Percentiles rank a stretch among this genome's conserved stretches.
phyloP scores from a whole-genome alignment of 1,284 basidiomycete genomes.

The Waitea zeae region DNA sequence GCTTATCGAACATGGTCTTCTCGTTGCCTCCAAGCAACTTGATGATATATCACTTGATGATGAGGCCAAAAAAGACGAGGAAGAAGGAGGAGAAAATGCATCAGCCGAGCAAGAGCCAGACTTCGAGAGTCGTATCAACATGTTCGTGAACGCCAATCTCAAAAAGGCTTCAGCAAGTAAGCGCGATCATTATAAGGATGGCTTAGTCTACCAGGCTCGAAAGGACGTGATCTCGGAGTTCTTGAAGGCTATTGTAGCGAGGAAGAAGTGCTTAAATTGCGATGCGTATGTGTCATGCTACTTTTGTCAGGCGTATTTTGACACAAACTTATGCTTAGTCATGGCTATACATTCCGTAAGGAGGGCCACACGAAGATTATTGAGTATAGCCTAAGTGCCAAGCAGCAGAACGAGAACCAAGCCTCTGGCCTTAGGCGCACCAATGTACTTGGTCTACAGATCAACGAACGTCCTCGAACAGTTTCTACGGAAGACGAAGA shows the following conservation, averaged over 20 bases:
- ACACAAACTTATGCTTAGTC: slow-evolving; percentile 23
- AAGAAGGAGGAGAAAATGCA: slow-evolving; percentile 27
- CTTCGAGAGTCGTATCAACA: slow-evolving; percentile 53
- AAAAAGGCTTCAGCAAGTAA: slow-evolving; percentile 36
- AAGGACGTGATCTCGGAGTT: slow-evolving; percentile 79
- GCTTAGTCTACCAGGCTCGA: slow-evolving; percentile 74
- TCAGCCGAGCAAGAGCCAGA: slow-evolving; percentile 45
- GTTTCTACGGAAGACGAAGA: slow-evolving; percentile 8
- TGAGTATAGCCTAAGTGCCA: slow-evolving; percentile 75
- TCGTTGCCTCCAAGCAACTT: slow-evolving; percentile 68
- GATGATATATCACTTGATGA: slow-evolving; percentile 45
- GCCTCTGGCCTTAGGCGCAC: slow-evolving; percentile 43
- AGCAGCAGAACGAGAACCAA: slow-evolving; percentile 57
- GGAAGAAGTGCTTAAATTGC: slow-evolving; percentile 69
- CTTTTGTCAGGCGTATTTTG: slow-evolving; percentile 4
- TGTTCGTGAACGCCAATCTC: slow-evolving; percentile 57
- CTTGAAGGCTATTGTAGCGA: slow-evolving; percentile 49
- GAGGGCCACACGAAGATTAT: slow-evolving; percentile 92
- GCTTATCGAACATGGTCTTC: slow-evolving; percentile 81
- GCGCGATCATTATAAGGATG: slow-evolving; percentile 81
- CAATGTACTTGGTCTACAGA: slow-evolving; percentile 46
- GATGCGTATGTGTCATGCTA: slow-evolving; percentile 31
- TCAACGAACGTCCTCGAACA: slow-evolving; percentile 4
- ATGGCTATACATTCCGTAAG: slow-evolving; percentile 78
- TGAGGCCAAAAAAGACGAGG: slow-evolving; percentile 20